Evolutionary conservation across 1,284 basidiomycete species (phyloP), one percentile per base, ranked within the genome.

Genomic region (Cerioporus squamosus): DNA sequence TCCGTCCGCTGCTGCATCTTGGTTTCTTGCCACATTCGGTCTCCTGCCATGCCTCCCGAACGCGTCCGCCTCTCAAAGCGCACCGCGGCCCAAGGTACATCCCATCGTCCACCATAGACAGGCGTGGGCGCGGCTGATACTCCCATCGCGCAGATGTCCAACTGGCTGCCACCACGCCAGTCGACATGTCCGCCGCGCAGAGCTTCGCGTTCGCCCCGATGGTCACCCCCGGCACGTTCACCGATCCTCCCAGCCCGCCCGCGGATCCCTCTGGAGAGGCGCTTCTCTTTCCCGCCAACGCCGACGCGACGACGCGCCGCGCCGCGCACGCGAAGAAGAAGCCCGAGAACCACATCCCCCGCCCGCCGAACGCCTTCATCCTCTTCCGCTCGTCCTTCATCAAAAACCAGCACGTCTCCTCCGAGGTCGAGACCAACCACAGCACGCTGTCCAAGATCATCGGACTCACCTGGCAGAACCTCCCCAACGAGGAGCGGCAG

Each of bases 351-450:
- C 91, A 96, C 75, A 93, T 97, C 72, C 94, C 95, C 49, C 87
- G 95, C 31, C 95, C 95, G 0, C 90, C 94, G 42, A 97, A 97
- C 76, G 94, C 95, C 47, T 97, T 97, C 79, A 97, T 97, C 68
- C 87, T 97, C 73, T 97, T 95, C 77, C 86, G 95, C 63, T 93
- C 91, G 36, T 90, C 93, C 52, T 94, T 95, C 71, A 93, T 95
- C 69, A 84, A 86, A 54, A 84, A 85, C 59, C 85, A 90, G 67
- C 81, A 90, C 61, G 87, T 94, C 45, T 87, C 91, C 5, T 81
- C 85, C 31, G 83, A 85, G 62, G 86, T 93, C 55, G 90, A 93
- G 72, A 86, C 88, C n/a, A 87, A 91, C 66, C 90, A 93, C 71
- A 88, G 87, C 70, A 91, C 90, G 36, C 78, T 90, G 44, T 87